Percentiles rank a stretch among this genome's conserved stretches.
Conservation (phyloP, 176 grass and related monocot genomes). For the Areca catechu region DNA sequence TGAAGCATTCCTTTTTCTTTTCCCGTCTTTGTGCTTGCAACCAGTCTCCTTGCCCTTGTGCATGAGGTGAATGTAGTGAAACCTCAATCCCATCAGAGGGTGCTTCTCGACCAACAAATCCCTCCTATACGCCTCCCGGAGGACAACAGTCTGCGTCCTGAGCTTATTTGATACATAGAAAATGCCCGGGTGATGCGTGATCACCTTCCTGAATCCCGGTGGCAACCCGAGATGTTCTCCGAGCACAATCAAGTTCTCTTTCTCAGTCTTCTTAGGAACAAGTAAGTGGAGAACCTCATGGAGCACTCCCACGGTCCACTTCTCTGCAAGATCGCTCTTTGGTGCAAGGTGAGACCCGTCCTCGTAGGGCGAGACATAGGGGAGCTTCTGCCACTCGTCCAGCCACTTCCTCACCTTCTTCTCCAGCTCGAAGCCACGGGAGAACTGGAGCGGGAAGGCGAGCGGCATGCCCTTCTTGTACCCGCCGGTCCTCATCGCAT, state of each 20-base stretch:
- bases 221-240: constrained; percentile 53
- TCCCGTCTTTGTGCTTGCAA: constrained; percentile 25
- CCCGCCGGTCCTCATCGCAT: constrained; percentile 53
- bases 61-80: constrained; percentile 86
- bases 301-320: constrained; percentile 65
- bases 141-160: constrained; percentile 68
- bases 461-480: constrained; percentile 64
- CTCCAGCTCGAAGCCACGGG: constrained; percentile 56
- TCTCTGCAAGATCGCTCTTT: constrained; percentile 66
- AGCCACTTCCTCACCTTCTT: constrained; percentile 83
- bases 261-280: constrained; percentile 81
- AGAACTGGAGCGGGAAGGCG: constrained; percentile 58
- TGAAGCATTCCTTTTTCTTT: constrained; percentile 6
- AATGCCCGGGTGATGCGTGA: constrained; percentile 71
- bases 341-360: constrained; percentile 46
- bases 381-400: constrained; percentile 79
- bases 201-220: constrained; percentile 61
- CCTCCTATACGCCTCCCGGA: constrained; percentile 63
- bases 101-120: constrained; percentile 74
- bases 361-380: constrained; percentile 82
- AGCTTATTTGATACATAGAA: constrained; percentile 89
- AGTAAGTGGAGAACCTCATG: constrained; percentile 70
- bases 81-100: constrained; percentile 79
- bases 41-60: constrained; percentile 54
- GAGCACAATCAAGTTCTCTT: constrained; percentile 58